Evolutionary conservation across 1,284 basidiomycete species (phyloP), one percentile per base, ranked within the genome.

Genomic region (Moniliophthora roreri): DNA sequence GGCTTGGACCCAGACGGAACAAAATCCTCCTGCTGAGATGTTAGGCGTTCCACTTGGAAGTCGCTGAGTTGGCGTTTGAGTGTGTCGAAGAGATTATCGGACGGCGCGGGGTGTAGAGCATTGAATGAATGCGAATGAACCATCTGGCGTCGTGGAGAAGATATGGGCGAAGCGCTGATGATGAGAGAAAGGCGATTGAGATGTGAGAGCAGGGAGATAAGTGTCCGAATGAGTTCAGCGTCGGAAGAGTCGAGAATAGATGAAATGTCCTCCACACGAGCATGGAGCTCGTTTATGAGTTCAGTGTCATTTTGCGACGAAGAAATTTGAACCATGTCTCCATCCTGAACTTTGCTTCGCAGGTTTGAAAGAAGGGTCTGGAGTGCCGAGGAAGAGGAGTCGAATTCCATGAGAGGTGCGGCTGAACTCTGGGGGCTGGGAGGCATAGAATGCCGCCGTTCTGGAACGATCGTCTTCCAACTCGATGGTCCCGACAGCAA

Each of bases 21-120:
- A 16, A 66, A 54, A 1, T 68, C 69, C 24, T 45, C n/a, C 6
- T 67, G 63, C 47, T 72, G 71, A 3, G 71, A 68, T 16, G 73
- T 66, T 44, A 77, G 68, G 1, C 80, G 75, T 56, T 83, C 78
- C 10, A 80, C 63, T 62, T 87, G 87, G 21, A 92, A 68, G 55
- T 85, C 85, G 58, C 79, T 83, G 18, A 91, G 72, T 53, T 89
- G 87, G 8, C 82, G 81, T 42, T 81, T 80, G 39, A 93, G 78
- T 1, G 77, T 77, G 53, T 78, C 78, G 55, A 87, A 84, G 0
- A 82, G 69, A 55, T 84, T 77, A 26, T 67, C 67, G 0, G 69
- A 64, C 7, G 67, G 62, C 9, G 67, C 58, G 4, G 50, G 10
- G 28, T 54, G 38, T n/a, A 39, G 15, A 8, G 45, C 18, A 11